Evolutionary conservation across 768 basidiomycete species (phyloP), one percentile per base, ranked within the genome.

Genomic region (Boletus subparvulus): DNA sequence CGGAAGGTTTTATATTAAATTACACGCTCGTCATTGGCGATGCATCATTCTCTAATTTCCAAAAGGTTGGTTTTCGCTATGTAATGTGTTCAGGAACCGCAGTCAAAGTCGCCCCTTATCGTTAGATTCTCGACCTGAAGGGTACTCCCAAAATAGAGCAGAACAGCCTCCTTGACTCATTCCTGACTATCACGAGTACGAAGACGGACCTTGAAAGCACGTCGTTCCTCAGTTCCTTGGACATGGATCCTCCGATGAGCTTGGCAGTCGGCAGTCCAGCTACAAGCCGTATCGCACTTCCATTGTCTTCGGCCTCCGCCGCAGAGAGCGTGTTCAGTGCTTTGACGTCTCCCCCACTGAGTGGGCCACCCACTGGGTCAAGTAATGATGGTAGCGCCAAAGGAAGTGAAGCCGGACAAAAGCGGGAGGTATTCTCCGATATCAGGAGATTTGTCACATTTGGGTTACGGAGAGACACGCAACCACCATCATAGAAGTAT

Each of bases 41-140:
- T 73, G 87, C 90, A 6, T 95, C 94, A 3, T 95, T 95, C 73
- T 89, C 88, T 32, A 98, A 98, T 73, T 99, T 99, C 78, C 97
- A 98, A 77, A 99, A 99, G 85, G 94, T 89, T 35, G 39, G 73
- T n/a, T 45, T 28, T 13, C 16, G n/a, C 19, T 44, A 12, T 14
- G 14, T 32, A 17, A 32, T 39, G 50, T 39, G 37, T 35, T 39
- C 39, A 44, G 46, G 32, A 19, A 52, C 60, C 56, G 54, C 61
- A 56, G 54, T 60, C 40, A 64, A 24, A 13, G n/a, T 21, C 10
- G 26, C 37, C 21, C 35, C 47, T 41, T 52, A 9, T 39, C 19
- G n/a, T 6, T 58, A 97, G 94, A 92, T 98, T 52, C 81, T 98
- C 17, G 95, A 98, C 72, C 80, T 98, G 47, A 97, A 97, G 72